Percentiles rank a stretch among this genome's conserved stretches.
Conservation (phyloP, 352 stramenopile genomes). For the Phytophthora rubi region DNA sequence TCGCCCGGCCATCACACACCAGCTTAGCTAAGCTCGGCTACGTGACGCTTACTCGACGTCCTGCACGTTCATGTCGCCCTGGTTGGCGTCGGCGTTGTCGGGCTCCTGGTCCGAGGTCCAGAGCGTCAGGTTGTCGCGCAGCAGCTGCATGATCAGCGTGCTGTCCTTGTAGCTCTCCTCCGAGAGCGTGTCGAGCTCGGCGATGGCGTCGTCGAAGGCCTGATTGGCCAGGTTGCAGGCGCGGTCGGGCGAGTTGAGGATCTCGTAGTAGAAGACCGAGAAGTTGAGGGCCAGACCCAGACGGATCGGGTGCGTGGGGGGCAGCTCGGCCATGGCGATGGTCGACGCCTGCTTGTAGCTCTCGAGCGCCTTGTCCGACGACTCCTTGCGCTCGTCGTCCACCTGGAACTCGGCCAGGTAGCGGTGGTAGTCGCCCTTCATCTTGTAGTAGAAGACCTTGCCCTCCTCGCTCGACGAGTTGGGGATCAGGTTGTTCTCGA, state of each 20-base stretch:
- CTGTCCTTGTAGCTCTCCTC: constrained; percentile 99
- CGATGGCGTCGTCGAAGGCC: constrained; percentile 99
- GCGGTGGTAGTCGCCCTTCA: constrained; percentile 99
- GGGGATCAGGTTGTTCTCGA: constrained; percentile 98
- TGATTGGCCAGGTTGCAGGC: constrained; percentile 96
- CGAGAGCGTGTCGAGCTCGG: constrained; percentile 98
- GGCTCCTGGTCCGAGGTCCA: constrained; percentile 98
- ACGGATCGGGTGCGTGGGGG: constrained; percentile 98
- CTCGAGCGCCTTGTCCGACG: constrained; percentile 84
- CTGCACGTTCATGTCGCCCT: constrained; percentile 88
- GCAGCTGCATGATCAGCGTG: constrained; percentile 99
- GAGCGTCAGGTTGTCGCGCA: constrained; percentile 99
- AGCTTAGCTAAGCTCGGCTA: constrained; percentile 31
- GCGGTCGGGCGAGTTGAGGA: constrained; percentile 96
- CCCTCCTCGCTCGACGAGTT: constrained; percentile 97
- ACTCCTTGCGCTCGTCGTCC: constrained; percentile 95
- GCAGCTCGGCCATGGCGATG: constrained; percentile 96
- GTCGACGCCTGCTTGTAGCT: constrained; percentile 84
- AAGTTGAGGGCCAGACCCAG: constrained; percentile 99
- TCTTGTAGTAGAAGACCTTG: constrained; percentile 99
- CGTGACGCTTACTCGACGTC: constrained; percentile 67
- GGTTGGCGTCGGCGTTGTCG: constrained; percentile 89
- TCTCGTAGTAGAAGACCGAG: constrained; percentile 99
- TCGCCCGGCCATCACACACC: not conserved
- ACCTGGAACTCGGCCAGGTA: constrained; percentile 99